A percentile compares a stretch with the other conserved stretches of the same genome.
These are phyloP conservation scores for Phytophthora idaei DNA, from an alignment of 352 stramenopile species.

Conservation along the genomic window DNA sequence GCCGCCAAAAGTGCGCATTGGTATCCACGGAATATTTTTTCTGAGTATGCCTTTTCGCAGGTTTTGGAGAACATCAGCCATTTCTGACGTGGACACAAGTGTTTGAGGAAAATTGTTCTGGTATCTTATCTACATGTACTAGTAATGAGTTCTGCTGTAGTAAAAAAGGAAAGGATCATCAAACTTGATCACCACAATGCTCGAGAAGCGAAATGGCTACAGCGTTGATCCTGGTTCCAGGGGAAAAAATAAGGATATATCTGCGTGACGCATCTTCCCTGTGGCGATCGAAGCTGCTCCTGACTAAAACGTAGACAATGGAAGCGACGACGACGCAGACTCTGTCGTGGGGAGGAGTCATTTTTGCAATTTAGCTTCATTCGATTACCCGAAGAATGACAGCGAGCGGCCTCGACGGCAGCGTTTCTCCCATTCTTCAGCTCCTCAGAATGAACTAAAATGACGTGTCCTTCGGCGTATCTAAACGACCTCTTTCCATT, in stretches of 20 bases:
- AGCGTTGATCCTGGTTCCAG: not conserved
- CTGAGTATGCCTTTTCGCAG: slow-evolving; percentile 20
- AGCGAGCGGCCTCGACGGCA: slow-evolving; percentile 15
- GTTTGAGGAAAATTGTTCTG: too few species aligned
- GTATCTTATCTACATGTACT: too few species aligned
- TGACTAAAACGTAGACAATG: slow-evolving; percentile 19
- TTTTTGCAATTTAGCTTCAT: slow-evolving; percentile 70
- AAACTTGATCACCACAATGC: not conserved
- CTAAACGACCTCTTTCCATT: slow-evolving; percentile 53
- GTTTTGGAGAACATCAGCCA: slow-evolving; percentile 8
- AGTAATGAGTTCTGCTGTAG: too few species aligned
- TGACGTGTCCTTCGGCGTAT: slow-evolving; percentile 67
- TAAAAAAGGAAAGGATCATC: not conserved
- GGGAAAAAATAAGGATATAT: not conserved
- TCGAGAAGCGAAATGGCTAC: not conserved
- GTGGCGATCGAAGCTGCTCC: not conserved
- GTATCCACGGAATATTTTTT: slow-evolving; percentile 22
- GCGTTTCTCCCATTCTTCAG: slow-evolving; percentile 23
- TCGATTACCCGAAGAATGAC: slow-evolving; percentile 44
- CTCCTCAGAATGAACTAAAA: slow-evolving; percentile 34
- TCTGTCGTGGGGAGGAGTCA: slow-evolving; percentile 15
- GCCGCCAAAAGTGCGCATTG: slow-evolving; percentile 26
- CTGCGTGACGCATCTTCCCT: not conserved
- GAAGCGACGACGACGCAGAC: slow-evolving; percentile 6
- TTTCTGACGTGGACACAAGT: not conserved